Evolutionary conservation across 139 green algal genomes (phyloP).

Genomic region (Chlorella sp.): DNA sequence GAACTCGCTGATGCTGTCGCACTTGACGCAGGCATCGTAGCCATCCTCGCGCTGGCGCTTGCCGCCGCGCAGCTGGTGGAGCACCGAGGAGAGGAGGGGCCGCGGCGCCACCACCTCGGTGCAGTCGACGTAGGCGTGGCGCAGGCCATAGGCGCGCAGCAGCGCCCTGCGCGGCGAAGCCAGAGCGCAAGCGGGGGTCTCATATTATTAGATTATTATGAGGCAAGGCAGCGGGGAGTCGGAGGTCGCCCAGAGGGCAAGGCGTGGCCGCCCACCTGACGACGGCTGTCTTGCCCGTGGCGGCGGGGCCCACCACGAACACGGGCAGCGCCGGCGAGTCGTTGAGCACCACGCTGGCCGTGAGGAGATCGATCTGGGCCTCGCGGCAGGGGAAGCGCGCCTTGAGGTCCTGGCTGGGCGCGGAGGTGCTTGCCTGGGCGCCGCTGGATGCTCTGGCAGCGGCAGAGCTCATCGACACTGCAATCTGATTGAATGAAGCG

Average conservation of each 20-base stretch:
- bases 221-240: neutral
- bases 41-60: conserved; percentile 29
- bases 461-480: no score
- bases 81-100: conserved; percentile 28
- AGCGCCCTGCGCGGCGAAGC: conserved; percentile 22
- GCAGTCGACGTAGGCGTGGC: conserved; percentile 45
- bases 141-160: conserved; percentile 11
- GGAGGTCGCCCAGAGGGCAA: neutral
- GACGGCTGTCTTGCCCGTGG: conserved; percentile 51
- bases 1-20: conserved; percentile 44
- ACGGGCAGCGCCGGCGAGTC: neutral
- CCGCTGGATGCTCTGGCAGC: no score
- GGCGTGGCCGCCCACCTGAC: conserved; percentile 26
- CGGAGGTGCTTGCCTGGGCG: neutral
- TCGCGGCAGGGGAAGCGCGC: neutral
- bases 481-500: no score
- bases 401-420: neutral
- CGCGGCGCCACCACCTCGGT: conserved; percentile 16
- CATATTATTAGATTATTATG: neutral
- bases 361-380: neutral
- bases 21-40: conserved; percentile 21
- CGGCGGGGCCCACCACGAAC: conserved; percentile 54
- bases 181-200: neutral
- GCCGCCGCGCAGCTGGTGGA: conserved; percentile 48
- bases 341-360: neutral